phyloP scores from a whole-genome alignment of 768 basidiomycete species.

The Boletus speciosus region DNA sequence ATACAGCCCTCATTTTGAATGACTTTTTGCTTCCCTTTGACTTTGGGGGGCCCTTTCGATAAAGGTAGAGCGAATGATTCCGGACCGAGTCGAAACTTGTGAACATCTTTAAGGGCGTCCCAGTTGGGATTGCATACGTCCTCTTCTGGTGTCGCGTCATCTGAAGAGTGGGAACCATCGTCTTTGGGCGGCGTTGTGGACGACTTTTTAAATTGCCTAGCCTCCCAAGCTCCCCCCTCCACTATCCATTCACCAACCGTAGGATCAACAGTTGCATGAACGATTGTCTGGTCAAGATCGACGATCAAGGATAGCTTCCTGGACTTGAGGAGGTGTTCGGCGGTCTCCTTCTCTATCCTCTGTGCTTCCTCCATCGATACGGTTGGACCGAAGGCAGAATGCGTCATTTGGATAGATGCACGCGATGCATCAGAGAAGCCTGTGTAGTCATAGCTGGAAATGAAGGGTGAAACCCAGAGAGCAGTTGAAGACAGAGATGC shows the following conservation, averaged over 20 bases:
- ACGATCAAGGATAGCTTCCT: constrained; percentile 92
- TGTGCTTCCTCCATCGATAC: constrained; percentile 92
- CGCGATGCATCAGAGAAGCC: constrained; percentile 84
- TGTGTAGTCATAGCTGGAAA: constrained; percentile 71
- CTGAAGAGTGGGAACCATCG: constrained; percentile 32
- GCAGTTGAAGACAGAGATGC: constrained; percentile 2
- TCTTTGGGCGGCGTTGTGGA: constrained; percentile 30
- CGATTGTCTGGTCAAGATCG: constrained; percentile 98
- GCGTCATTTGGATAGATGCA: constrained; percentile 91
- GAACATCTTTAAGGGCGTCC: constrained; percentile 87
- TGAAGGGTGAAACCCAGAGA: constrained; percentile 10
- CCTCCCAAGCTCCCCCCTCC: constrained; percentile 81
- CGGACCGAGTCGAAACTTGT: constrained; percentile 82
- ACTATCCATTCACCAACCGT: constrained; percentile 97
- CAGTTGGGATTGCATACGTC: constrained; percentile 89
- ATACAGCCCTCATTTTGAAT: constrained; percentile 81
- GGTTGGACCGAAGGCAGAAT: constrained; percentile 86
- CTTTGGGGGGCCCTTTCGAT: constrained; percentile 37
- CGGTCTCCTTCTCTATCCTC: constrained; percentile 80
- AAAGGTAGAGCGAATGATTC: constrained; percentile 57
- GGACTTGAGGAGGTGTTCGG: constrained; percentile 67
- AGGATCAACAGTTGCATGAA: constrained; percentile 97
- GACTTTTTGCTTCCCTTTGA: constrained; percentile 58
- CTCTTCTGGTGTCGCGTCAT: constrained; percentile 40
- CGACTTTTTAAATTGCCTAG: constrained; percentile 45